phyloP scores from a whole-genome alignment of 495 filamentous ascomycete species.

The Margaritispora aquatica region DNA sequence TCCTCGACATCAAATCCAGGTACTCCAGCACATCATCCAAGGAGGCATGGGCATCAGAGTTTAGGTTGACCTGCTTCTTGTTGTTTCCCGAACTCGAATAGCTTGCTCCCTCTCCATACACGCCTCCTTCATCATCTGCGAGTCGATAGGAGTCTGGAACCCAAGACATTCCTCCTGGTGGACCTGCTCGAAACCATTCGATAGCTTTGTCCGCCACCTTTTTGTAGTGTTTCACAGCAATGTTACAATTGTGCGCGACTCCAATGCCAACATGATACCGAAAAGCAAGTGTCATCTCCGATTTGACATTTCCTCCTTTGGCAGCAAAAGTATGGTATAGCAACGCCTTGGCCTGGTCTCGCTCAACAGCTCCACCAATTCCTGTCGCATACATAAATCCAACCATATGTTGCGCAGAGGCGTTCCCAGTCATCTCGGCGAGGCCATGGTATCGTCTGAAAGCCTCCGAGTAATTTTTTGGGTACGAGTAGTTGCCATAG shows the following conservation, averaged over 20 bases:
- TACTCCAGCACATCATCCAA: conserved; percentile 95
- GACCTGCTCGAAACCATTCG: conserved; percentile 75
- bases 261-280: conserved; percentile 83
- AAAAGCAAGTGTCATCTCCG: conserved; percentile 92
- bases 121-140: conserved; percentile 85
- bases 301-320: conserved; percentile 70
- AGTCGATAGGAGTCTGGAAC: conserved; percentile 68
- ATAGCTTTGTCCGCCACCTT: conserved; percentile 91
- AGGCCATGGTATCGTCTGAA: conserved; percentile 78
- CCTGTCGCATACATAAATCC: conserved; percentile 97
- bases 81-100: conserved; percentile 86
- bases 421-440: conserved; percentile 74
- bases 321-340: conserved; percentile 95
- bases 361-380: conserved; percentile 72
- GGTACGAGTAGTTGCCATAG: conserved; percentile 89
- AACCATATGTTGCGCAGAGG: conserved; percentile 88
- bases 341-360: conserved; percentile 86
- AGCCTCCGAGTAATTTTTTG: conserved; percentile 73
- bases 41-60: conserved; percentile 69
- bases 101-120: conserved; percentile 93
- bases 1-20: conserved; percentile 85
- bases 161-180: conserved; percentile 81
- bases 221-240: conserved; percentile 84
- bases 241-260: conserved; percentile 77
- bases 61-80: conserved; percentile 61